A percentile compares a stretch with the other conserved stretches of the same genome.
These are phyloP conservation scores for Aspergillus tubingensis DNA, from an alignment of 2,329 filamentous ascomycete genomes.

Conservation along the genomic window DNA sequence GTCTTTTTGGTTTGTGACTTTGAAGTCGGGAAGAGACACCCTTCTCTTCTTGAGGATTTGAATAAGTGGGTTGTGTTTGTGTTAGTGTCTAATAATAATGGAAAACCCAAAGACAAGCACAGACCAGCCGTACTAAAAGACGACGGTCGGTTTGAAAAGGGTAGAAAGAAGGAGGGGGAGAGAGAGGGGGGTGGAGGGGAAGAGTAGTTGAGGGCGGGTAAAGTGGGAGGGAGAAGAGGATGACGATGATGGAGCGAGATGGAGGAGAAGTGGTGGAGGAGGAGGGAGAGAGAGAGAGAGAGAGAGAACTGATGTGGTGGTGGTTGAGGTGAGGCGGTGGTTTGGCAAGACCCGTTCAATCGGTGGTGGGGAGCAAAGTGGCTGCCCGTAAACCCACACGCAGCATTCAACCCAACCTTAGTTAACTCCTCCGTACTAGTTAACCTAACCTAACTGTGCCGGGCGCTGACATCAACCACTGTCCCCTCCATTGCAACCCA, in stretches of 20 bases:
- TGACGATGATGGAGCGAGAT: constrained; percentile 15
- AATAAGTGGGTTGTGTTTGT: constrained; percentile 4
- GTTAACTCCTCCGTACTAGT: not conserved
- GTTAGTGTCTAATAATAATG: constrained; percentile 15
- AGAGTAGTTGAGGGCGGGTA: constrained; percentile 6
- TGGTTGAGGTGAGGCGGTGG: constrained; percentile 23
- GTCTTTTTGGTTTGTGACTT: constrained; percentile 7
- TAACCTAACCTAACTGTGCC: not conserved
- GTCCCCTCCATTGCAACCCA: not conserved
- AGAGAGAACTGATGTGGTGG: not conserved
- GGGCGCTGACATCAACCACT: constrained; percentile 26
- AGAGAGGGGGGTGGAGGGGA: constrained; percentile 6
- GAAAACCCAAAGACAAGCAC: constrained; percentile 18
- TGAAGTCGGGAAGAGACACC: not conserved
- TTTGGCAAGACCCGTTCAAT: constrained; percentile 22
- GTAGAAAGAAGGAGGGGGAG: constrained; percentile 12
- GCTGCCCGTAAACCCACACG: constrained; percentile 22
- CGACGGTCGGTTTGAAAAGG: constrained; percentile 13
- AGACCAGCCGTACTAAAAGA: constrained; percentile 17
- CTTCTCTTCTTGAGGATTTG: constrained; percentile 14
- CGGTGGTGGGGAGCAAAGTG: constrained; percentile 20
- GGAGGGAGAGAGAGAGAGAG: too few relatives aligned
- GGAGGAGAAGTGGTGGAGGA: constrained; percentile 7
- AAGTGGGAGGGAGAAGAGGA: constrained; percentile 15
- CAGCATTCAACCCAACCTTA: constrained; percentile 7